A percentile compares a stretch with the other conserved stretches of the same genome.
Evolutionary conservation across 345 rosid species (phyloP).

Genomic region (Aegle marmelos): DNA sequence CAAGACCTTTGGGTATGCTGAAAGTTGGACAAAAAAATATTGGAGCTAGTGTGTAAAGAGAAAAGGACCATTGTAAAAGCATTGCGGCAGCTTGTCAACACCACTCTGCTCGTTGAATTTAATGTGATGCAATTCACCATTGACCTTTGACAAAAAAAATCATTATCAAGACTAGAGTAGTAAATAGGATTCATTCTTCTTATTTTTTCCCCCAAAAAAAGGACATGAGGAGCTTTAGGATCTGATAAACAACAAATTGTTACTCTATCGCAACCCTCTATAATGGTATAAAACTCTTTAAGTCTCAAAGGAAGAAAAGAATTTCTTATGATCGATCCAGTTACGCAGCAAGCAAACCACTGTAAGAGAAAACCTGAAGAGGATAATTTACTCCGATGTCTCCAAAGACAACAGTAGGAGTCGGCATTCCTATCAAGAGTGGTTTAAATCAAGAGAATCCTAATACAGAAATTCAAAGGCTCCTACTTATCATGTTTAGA

Average conservation of each 20-base stretch:
- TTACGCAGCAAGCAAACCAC: neutral
- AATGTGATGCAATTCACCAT: constrained; percentile 88
- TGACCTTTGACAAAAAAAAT: constrained; percentile 54
- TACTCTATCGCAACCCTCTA: neutral
- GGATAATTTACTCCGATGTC: neutral
- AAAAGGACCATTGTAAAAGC: constrained; percentile 87
- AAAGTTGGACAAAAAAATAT: constrained; percentile 10
- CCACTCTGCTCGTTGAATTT: constrained; percentile 88
- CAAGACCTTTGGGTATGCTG: neutral
- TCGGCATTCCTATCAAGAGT: neutral
- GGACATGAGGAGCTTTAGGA: neutral
- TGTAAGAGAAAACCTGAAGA: neutral
- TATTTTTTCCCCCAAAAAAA: neutral
- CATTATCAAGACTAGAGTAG: neutral
- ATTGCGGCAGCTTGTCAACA: constrained; percentile 84
- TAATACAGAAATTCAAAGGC: neutral
- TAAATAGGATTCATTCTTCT: neutral
- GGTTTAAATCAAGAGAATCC: constrained; percentile 3
- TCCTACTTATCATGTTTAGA: neutral
- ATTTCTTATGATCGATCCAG: neutral
- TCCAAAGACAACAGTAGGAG: neutral
- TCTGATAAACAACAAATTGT: neutral
- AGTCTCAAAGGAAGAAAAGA: neutral
- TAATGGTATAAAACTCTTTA: neutral
- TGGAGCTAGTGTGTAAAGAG: constrained; percentile 13